Percentiles rank a stretch among this genome's conserved stretches.
phyloP scores from a whole-genome alignment of 345 rosid species.

The Lepidium africanum region DNA sequence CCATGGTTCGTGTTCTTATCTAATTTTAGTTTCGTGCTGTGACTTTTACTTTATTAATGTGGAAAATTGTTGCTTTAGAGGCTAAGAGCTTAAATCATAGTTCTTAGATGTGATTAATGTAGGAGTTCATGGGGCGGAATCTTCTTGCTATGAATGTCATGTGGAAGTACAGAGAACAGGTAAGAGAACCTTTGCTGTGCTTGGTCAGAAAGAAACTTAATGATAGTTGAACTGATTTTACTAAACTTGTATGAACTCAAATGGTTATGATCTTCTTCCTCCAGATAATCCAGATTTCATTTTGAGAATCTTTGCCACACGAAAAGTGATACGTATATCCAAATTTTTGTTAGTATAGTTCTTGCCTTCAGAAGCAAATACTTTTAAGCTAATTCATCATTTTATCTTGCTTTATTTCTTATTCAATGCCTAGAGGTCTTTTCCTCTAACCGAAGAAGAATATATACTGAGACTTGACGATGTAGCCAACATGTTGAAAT shows the following conservation, averaged over 20 bases:
- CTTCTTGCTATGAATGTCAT: conserved; percentile 93
- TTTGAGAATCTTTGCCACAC: not conserved
- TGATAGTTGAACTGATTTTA: not conserved
- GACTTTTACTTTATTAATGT: not conserved
- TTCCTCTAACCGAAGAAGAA: conserved; percentile 93
- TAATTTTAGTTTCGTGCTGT: not conserved
- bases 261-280: not conserved
- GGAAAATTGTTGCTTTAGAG: not conserved
- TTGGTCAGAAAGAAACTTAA: not conserved
- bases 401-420: conserved; percentile 1
- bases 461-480: conserved; percentile 88
- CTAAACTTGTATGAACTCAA: not conserved
- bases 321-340: not conserved
- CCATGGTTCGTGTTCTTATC: not conserved
- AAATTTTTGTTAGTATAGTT: not conserved
- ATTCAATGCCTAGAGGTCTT: conserved; percentile 53
- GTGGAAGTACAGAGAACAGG: conserved; percentile 99
- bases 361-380: not conserved
- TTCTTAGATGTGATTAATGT: conserved; percentile 26
- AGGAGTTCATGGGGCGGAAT: conserved; percentile 98
- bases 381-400: conserved; percentile 8
- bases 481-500: conserved; percentile 81
- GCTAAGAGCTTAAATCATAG: not conserved
- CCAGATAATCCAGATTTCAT: not conserved
- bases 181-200: conserved; percentile 19